Evolutionary conservation across 2,329 filamentous ascomycete species (phyloP).

Genomic region (Didymellaceae sp.): DNA sequence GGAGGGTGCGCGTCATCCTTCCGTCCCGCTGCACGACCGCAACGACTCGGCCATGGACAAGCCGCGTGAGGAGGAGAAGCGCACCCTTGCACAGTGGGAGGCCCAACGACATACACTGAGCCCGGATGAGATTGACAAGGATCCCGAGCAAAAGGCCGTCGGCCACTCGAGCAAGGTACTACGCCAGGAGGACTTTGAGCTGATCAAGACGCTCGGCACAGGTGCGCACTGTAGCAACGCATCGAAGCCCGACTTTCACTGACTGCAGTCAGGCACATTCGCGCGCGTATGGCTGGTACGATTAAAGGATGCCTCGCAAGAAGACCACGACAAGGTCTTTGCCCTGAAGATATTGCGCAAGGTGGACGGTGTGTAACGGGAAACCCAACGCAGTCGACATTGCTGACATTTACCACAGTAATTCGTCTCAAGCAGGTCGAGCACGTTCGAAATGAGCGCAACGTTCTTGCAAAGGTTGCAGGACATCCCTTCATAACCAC

Average conservation of each 20-base stretch:
- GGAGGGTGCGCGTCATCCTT: slow-evolving; percentile 25
- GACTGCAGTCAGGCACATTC: slow-evolving; percentile 68
- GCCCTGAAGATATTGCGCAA: slow-evolving; percentile 80
- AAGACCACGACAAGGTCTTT: slow-evolving; percentile 71
- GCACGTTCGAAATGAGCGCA: slow-evolving; percentile 83
- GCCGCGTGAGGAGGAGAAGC: slow-evolving; percentile 57
- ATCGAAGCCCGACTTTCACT: slow-evolving; percentile 17
- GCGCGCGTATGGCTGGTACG: slow-evolving; percentile 81
- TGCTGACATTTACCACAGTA: slow-evolving; percentile 55
- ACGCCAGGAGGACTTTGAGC: slow-evolving; percentile 68
- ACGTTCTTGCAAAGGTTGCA: slow-evolving; percentile 76
- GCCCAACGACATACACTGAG: slow-evolving; percentile 53
- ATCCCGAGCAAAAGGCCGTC: slow-evolving; percentile 54
- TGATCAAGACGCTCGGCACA: slow-evolving; percentile 78
- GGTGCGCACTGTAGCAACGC: slow-evolving; percentile 55
- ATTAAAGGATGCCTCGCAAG: slow-evolving; percentile 60
- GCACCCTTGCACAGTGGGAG: slow-evolving; percentile 55
- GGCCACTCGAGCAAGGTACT: slow-evolving; percentile 56
- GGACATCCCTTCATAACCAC: slow-evolving; percentile 85
- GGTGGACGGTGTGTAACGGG: slow-evolving; percentile 54
- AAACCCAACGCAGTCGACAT: too few species aligned
- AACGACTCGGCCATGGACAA: slow-evolving; percentile 46
- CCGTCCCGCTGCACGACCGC: slow-evolving; percentile 38
- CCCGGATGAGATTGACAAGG: slow-evolving; percentile 51
- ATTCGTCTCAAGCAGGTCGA: slow-evolving; percentile 86